Base-by-base conservation (phyloP, 495 filamentous ascomycete species). In the Aspergillus cavernicola region DNA sequence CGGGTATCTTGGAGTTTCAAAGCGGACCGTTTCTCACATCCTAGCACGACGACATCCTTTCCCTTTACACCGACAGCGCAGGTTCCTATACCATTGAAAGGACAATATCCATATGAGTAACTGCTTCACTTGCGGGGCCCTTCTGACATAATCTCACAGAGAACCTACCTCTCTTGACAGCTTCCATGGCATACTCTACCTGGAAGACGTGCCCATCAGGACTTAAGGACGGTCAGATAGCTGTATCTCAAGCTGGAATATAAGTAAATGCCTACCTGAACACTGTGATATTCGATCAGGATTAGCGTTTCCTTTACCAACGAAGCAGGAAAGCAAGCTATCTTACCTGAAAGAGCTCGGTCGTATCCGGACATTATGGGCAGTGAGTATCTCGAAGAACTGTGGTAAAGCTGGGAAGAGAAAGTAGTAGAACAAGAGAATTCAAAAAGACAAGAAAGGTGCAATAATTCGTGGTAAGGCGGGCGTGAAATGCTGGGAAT, bases 191-290 rank as follows among this genome's bases (percentile, higher is more conserved):
- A 80, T 98, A 98, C 79, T 98, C 93, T 63, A 98, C 93, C 72
- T 98, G 93, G 80, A 98, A 97, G 61, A 98, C 92, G 77, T 98
- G 93, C 71, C 93, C 93, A 75, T 98, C 93, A 59, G 93, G 93
- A 78, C 92, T 97, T 60, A 63, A 65, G 43, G 56, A 52, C 44
- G 41, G 60, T 74, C 62, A 67, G 59, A 53, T n/a, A 56, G 52
- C n/a, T 18, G 40, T 16, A 52, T 10, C 23, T 5, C 29, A 31
- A 64, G 53, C 60, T 65, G 36, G 13, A 36, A 16, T 12, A 22
- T 9, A 6, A 13, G 12, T 29, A 23, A 15, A n/a, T 6, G 22
- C 64, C 50, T 66, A 60, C 62, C 59, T 67, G 56, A 68, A 72
- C 38, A 68, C 62, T 60, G 26, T 38, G 55, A 56, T 9, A 13